Evolutionary conservation across 345 rosid genomes (phyloP).

Genomic region (Odontarrhena argentea): DNA sequence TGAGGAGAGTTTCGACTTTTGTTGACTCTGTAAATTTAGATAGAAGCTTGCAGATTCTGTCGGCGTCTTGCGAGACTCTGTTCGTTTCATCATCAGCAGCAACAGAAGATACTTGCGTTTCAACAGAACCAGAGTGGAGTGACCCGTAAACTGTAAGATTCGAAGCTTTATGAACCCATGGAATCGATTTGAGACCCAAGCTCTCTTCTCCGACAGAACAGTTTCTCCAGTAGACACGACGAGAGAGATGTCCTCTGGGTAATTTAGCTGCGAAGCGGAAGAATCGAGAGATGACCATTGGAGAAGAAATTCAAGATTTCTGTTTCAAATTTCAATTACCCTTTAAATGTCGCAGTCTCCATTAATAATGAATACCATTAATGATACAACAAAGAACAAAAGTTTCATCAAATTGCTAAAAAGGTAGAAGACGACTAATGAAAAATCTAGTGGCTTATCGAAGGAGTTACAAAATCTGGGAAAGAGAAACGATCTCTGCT

Average conservation of each 20-base stretch:
- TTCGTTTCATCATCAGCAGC: not conserved
- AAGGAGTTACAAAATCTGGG: constrained; percentile 33
- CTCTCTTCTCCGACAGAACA: constrained; percentile 5
- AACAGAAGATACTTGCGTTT: constrained; percentile 38
- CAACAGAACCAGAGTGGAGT: constrained; percentile 34
- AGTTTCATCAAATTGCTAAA: constrained; percentile 18
- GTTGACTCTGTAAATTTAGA: constrained; percentile 43
- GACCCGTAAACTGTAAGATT: constrained; percentile 21
- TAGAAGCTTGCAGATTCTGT: constrained; percentile 55
- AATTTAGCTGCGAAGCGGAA: constrained; percentile 28
- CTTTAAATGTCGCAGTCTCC: not conserved
- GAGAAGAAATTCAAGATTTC: not conserved
- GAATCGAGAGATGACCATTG: constrained; percentile 47
- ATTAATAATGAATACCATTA: not conserved
- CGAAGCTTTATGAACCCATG: constrained; percentile 31
- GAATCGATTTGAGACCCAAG: constrained; percentile 28
- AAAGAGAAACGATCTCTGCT: constrained; percentile 26
- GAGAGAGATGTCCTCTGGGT: constrained; percentile 20
- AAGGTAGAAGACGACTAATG: constrained; percentile 10
- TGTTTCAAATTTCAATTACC: not conserved
- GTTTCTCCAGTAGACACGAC: not conserved
- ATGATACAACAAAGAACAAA: constrained; percentile 22
- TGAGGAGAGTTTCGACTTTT: constrained; percentile 42
- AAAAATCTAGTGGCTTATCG: not conserved
- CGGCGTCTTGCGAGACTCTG: constrained; percentile 48